These are phyloP conservation scores for Wickerhamiella australiensis DNA, from an alignment of 805 yeast species.

Conservation along the genomic window DNA sequence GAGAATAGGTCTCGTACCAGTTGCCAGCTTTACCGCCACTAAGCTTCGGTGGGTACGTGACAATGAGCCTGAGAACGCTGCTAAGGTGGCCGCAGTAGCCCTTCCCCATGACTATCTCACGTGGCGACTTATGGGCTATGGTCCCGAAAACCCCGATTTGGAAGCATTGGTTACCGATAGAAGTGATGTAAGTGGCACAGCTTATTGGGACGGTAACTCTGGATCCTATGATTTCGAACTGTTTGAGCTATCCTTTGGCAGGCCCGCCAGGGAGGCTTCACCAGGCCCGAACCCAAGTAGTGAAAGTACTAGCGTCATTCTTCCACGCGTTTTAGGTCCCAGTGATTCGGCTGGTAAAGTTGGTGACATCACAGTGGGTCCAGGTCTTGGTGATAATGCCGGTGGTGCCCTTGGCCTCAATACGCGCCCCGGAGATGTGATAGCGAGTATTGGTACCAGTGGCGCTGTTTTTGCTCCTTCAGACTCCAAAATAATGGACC, in stretches of 20 bases:
- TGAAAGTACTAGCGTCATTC: slow-evolving; percentile 13
- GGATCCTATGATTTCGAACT: slow-evolving; percentile 18
- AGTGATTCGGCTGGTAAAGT: slow-evolving; percentile 16
- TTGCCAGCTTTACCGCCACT: slow-evolving; percentile 23
- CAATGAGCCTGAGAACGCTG: slow-evolving; percentile 21
- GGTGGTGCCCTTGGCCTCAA: slow-evolving; percentile 23
- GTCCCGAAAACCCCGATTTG: slow-evolving; percentile 17
- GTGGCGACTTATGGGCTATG: slow-evolving; percentile 22
- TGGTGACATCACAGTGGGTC: slow-evolving; percentile 17
- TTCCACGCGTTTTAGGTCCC: slow-evolving; percentile 20
- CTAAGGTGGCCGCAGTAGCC: slow-evolving; percentile 19
- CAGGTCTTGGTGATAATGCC: slow-evolving; percentile 24
- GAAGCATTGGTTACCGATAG: slow-evolving; percentile 21
- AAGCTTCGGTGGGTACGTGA: slow-evolving; percentile 22
- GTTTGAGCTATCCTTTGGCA: slow-evolving; percentile 20
- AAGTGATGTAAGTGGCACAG: slow-evolving; percentile 24
- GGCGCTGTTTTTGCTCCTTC: slow-evolving; percentile 21
- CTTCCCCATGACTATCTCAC: slow-evolving; percentile 25
- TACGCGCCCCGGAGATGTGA: slow-evolving; percentile 18
- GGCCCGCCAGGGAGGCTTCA: slow-evolving; percentile 19
- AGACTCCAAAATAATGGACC: slow-evolving; percentile 17
- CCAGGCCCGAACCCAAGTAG: neutral
- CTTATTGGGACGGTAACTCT: slow-evolving; percentile 20
- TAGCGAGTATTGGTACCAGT: slow-evolving; percentile 22
- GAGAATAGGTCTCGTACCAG: slow-evolving; percentile 22